Percentiles rank a stretch among this genome's conserved stretches.
Evolutionary conservation across 2,329 filamentous ascomycete genomes (phyloP).

Genomic region (Arthrobotrys musiformis): DNA sequence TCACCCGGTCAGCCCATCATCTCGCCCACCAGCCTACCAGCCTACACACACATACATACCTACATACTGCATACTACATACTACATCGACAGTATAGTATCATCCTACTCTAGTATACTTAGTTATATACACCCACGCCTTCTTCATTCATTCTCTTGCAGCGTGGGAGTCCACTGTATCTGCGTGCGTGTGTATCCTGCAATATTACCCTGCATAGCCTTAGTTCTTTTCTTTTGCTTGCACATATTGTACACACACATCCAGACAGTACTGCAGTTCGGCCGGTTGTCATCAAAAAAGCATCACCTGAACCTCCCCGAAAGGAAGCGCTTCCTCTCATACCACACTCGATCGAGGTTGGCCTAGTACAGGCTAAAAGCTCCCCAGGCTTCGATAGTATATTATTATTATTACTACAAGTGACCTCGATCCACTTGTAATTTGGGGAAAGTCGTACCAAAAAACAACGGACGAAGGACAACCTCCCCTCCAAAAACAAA

Average conservation of each 20-base stretch:
- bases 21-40: slow-evolving; percentile 9
- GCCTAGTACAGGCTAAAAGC: slow-evolving; percentile 9
- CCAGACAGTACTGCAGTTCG: neutral
- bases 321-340: slow-evolving; percentile 1
- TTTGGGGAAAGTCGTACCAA: slow-evolving; percentile 10
- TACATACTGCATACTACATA: too few species aligned
- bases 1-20: slow-evolving; percentile 42
- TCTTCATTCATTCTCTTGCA: slow-evolving; percentile 25
- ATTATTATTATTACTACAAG: too few species aligned
- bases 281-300: slow-evolving; percentile 35
- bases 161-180: slow-evolving; percentile 21
- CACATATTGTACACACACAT: too few species aligned
- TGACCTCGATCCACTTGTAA: neutral
- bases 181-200: slow-evolving; percentile 33
- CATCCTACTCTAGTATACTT: too few species aligned
- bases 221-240: neutral
- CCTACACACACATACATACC: neutral
- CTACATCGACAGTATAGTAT: neutral
- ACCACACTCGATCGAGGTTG: neutral
- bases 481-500: neutral
- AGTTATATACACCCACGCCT: neutral
- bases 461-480: neutral
- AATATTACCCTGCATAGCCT: slow-evolving; percentile 20
- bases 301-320: slow-evolving; percentile 42
- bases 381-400: neutral